Percentiles rank a stretch among this genome's conserved stretches.
Evolutionary conservation across 306 rosid genomes (phyloP).

Genomic region (Sindora glabra): DNA sequence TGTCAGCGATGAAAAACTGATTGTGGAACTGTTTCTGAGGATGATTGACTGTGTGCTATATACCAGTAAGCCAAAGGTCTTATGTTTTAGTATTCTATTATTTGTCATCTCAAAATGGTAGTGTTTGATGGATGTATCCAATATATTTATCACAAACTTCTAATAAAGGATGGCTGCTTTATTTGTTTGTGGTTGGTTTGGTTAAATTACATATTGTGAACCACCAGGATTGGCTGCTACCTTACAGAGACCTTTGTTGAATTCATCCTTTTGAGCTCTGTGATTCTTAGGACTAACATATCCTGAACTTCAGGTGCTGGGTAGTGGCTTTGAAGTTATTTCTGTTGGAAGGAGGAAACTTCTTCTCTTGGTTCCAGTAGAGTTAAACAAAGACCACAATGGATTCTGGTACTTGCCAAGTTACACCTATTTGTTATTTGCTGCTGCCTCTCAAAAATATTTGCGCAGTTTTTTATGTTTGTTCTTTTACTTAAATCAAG

Average conservation of each 20-base stretch:
- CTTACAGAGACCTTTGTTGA: not conserved
- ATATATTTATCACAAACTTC: no score
- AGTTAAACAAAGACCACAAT: conserved; percentile 93
- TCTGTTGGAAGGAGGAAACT: conserved; percentile 90
- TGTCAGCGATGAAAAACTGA: conserved; percentile 69
- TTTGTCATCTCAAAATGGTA: no score
- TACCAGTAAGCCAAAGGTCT: conserved; percentile 90
- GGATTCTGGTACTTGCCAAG: conserved; percentile 99
- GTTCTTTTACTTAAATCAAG: no score
- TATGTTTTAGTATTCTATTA: conserved; percentile 12
- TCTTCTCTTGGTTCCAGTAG: conserved; percentile 95
- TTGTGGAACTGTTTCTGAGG: conserved; percentile 86
- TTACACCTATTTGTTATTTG: conserved; percentile 11
- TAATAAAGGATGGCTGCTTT: no score
- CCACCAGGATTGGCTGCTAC: not conserved
- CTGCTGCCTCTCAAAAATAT: not conserved
- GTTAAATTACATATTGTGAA: no score
- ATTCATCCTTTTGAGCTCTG: conserved; percentile 1
- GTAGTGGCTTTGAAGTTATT: conserved; percentile 92
- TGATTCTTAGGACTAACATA: conserved; percentile 9
- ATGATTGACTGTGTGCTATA: conserved; percentile 93
- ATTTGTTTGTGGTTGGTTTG: no score
- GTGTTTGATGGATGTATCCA: no score
- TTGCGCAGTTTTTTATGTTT: no score
- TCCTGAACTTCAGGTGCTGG: conserved; percentile 59